Percentiles rank a stretch among this genome's conserved stretches.
phyloP scores from a whole-genome alignment of 192 early-diverging fungal genomes.

The Pilobolus umbonatus region DNA sequence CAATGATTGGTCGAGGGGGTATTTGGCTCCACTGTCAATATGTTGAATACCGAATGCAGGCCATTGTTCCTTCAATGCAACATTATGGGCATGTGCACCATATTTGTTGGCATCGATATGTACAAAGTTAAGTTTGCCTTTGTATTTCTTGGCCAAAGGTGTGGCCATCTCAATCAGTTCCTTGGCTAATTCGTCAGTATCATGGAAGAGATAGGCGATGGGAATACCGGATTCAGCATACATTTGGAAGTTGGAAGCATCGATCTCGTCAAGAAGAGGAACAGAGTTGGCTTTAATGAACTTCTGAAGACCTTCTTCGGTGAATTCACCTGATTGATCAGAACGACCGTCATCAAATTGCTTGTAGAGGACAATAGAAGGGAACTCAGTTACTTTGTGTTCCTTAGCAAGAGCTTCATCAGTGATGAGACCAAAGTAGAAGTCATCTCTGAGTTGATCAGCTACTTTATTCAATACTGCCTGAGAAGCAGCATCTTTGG shows the following conservation, averaged over 20 bases:
- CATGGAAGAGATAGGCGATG: constrained; percentile 85
- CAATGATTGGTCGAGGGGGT: constrained; percentile 73
- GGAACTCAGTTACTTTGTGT: constrained; percentile 30
- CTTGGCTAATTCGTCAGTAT: constrained; percentile 46
- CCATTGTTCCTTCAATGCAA: constrained; percentile 88
- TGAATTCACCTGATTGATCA: constrained; percentile 45
- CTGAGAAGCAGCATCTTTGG: constrained; percentile 63
- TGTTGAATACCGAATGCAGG: constrained; percentile 91
- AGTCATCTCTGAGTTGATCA: constrained; percentile 81
- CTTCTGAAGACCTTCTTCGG: constrained; percentile 51
- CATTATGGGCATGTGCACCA: constrained; percentile 79
- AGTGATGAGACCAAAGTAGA: constrained; percentile 73
- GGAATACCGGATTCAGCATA: constrained; percentile 89
- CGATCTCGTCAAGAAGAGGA: constrained; percentile 87
- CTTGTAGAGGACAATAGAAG: constrained; percentile 82
- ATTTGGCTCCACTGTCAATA: constrained; percentile 72
- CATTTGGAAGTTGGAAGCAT: constrained; percentile 79
- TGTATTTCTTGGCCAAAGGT: constrained; percentile 73
- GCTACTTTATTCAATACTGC: constrained; percentile 64
- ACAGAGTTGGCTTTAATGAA: constrained; percentile 82
- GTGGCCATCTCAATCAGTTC: constrained; percentile 56
- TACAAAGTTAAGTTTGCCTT: constrained; percentile 89
- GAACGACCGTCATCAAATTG: constrained; percentile 86
- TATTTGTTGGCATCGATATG: constrained; percentile 87
- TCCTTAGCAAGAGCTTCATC: constrained; percentile 55